Conservation (phyloP, 441 rosid genomes). For the Flueggea neowawraea region DNA sequence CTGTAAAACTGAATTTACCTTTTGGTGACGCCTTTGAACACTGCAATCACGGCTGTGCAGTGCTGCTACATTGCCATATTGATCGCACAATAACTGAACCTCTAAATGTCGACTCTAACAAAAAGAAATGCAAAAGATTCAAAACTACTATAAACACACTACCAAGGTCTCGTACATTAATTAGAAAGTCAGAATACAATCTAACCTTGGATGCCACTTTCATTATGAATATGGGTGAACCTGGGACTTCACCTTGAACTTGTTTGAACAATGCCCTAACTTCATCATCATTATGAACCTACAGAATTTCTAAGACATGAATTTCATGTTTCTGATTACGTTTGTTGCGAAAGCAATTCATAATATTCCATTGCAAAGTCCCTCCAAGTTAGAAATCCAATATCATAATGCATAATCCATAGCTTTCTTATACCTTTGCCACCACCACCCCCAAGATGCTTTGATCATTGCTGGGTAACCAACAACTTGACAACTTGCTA, state of each 20-base stretch:
- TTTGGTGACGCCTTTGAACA: slow-evolving; percentile 99
- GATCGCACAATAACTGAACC: slow-evolving; percentile 98
- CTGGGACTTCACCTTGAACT: slow-evolving; percentile 99
- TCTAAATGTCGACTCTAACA: slow-evolving; percentile 97
- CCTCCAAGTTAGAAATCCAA: slow-evolving; percentile 5
- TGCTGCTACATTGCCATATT: slow-evolving; percentile 97
- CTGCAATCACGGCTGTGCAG: slow-evolving; percentile 99
- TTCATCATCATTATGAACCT: slow-evolving; percentile 99
- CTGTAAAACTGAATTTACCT: slow-evolving; percentile 45
- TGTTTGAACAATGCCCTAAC: slow-evolving; percentile 98
- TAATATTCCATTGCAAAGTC: slow-evolving; percentile 6
- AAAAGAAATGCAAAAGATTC: slow-evolving; percentile 17
- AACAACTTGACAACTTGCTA: slow-evolving; percentile 96
- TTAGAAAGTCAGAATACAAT: slow-evolving; percentile 21
- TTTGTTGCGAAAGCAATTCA: background rate
- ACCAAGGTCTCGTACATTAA: background rate
- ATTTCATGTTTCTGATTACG: background rate
- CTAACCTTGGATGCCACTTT: slow-evolving; percentile 99
- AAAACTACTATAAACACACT: background rate
- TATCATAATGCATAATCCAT: slow-evolving; percentile 20
- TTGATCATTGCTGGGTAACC: slow-evolving; percentile 99
- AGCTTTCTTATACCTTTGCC: slow-evolving; percentile 99
- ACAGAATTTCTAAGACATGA: slow-evolving; percentile 13
- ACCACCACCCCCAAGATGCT: slow-evolving; percentile 99
- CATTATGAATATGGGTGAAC: slow-evolving; percentile 99